These are phyloP conservation scores for Ophiocordyceps robertsii DNA, from an alignment of 2,329 filamentous ascomycete genomes.

Conservation along the genomic window DNA sequence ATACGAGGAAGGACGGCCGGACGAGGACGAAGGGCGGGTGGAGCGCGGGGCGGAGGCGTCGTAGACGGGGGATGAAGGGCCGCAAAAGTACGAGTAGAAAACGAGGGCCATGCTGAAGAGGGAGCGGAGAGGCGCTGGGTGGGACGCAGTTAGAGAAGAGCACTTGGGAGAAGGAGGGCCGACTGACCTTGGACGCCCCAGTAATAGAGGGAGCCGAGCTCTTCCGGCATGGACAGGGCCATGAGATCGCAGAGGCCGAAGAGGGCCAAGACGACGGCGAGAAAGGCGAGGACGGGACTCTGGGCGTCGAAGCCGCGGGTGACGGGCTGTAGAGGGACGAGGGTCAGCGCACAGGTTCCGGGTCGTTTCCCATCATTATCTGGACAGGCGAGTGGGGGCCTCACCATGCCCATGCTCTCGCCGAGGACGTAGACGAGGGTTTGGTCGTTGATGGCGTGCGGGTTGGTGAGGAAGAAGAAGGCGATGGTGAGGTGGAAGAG, in stretches of 20 bases:
- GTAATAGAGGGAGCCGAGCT: constrained; percentile 47
- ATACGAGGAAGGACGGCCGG: constrained; percentile 13
- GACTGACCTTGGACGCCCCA: constrained; percentile 50
- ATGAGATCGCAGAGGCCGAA: constrained; percentile 51
- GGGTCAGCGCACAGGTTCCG: too few relatives aligned
- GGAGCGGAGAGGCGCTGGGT: constrained; percentile 34
- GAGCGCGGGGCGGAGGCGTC: constrained; percentile 10
- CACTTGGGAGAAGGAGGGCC: not conserved
- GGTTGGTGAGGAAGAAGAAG: constrained; percentile 70
- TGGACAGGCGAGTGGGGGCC: too few relatives aligned
- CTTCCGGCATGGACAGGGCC: constrained; percentile 54
- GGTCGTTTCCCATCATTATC: too few relatives aligned
- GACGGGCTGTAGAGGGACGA: constrained; percentile 33
- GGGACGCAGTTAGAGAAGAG: not conserved
- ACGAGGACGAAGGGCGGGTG: constrained; percentile 16
- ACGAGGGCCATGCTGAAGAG: constrained; percentile 47
- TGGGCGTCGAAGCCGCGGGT: constrained; percentile 54
- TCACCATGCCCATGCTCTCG: constrained; percentile 70
- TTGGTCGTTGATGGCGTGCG: constrained; percentile 61
- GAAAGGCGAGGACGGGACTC: constrained; percentile 58
- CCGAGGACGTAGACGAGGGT: constrained; percentile 70
- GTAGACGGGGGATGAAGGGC: constrained; percentile 35
- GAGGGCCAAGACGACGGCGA: constrained; percentile 53
- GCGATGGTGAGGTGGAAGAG: constrained; percentile 76
- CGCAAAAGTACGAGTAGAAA: constrained; percentile 52